Percentiles rank a stretch among this genome's conserved stretches.
Conservation (phyloP, 2,329 filamentous ascomycete species). For the Pestalotiopsis fici region DNA sequence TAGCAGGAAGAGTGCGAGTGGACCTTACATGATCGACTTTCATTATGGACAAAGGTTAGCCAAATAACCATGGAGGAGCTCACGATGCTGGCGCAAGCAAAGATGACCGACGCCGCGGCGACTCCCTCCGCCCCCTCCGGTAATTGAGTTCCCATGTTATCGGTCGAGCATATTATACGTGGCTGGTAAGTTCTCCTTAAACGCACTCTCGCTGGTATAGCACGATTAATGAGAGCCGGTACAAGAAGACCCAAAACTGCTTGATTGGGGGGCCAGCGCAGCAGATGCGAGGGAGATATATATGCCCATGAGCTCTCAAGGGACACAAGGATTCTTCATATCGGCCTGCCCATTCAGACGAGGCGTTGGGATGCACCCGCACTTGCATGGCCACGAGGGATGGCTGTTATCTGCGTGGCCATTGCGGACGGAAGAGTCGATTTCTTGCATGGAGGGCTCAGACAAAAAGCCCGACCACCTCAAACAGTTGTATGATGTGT, state of each 20-base stretch:
- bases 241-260: background rate
- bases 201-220: background rate
- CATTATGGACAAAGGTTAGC: conserved; percentile 25
- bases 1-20: background rate
- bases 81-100: conserved; percentile 11
- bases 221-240: background rate
- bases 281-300: background rate
- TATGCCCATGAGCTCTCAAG: background rate
- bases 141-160: conserved; percentile 17
- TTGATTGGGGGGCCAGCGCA: background rate
- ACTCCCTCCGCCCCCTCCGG: conserved; percentile 17
- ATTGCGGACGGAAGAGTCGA: background rate
- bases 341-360: background rate
- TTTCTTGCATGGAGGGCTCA: background rate
- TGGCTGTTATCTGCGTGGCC: background rate
- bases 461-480: background rate
- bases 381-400: background rate
- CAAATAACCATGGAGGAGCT: conserved; percentile 19
- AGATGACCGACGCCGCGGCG: conserved; percentile 15
- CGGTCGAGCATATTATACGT: background rate
- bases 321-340: background rate
- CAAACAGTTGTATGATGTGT: background rate
- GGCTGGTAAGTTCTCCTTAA: background rate
- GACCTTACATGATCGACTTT: conserved; percentile 23
- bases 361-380: background rate